Percentiles rank a stretch among this genome's conserved stretches.
Conservation (phyloP, 1,139 yeast species). For the Sugiyamaella novakii region DNA sequence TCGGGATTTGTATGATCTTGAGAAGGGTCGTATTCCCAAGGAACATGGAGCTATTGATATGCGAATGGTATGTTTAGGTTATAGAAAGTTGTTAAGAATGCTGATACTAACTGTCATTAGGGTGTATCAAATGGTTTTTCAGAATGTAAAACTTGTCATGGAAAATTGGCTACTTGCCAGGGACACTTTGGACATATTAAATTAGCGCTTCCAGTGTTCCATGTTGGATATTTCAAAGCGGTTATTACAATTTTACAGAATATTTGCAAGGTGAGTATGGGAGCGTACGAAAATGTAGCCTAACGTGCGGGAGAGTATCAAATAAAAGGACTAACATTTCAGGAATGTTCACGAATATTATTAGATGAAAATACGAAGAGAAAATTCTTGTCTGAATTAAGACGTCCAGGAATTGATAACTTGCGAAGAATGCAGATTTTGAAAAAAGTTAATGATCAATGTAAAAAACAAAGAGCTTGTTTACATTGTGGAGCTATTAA, state of each 20-base stretch:
- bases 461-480: conserved; percentile 93
- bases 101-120: conserved; percentile 28
- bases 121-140: conserved; percentile 86
- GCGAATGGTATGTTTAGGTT: conserved; percentile 63
- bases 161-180: conserved; percentile 90
- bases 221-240: conserved; percentile 94
- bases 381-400: conserved; percentile 68
- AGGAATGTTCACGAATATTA: conserved; percentile 78
- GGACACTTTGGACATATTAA: conserved; percentile 98
- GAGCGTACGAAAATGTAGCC: no score
- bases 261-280: conserved; percentile 60
- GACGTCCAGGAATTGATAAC: conserved; percentile 89
- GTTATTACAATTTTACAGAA: conserved; percentile 86
- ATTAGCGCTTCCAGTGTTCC: conserved; percentile 93
- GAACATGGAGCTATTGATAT: conserved; percentile 87
- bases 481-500: conserved; percentile 82
- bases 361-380: conserved; percentile 73
- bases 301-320: no score
- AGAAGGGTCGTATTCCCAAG: conserved; percentile 80
- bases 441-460: conserved; percentile 82
- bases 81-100: no score
- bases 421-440: conserved; percentile 86
- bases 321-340: conserved; percentile 4
- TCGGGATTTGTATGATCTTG: conserved; percentile 87
- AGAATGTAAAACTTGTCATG: conserved; percentile 90